Evolutionary conservation across 2,329 filamentous ascomycete species (phyloP), one percentile per base, ranked within the genome.

Genomic region (Lecanicillium sp.): DNA sequence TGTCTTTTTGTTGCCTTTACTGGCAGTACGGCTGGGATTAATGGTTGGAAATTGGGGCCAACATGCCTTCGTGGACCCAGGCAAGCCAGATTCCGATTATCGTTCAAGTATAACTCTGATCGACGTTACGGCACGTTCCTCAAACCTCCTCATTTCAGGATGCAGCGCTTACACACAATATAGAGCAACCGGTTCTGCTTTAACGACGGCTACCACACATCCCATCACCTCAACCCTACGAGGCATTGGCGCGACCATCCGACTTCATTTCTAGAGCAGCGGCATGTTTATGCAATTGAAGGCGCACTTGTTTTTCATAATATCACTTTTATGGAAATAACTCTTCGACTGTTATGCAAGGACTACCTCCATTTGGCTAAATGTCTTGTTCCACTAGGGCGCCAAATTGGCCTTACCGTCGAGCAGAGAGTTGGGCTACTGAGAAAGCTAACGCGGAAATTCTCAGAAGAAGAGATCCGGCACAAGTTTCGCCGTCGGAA

Each of bases 1-100:
- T 49, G 77, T 77, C 0, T 71, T 85, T 19, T 49, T 88, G 1
- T 53, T 87, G 2, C 85, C 85, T 0, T 67, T 89, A 15, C 48
- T 73, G 3, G 57, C 81, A 20, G 69, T 89, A 58, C 71, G 85
- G 1, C 49, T 85, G 15, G 84, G 78, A 0, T 58, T 90, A 45
- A 90, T 89, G 85, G 70, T 85, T 7, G 85, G 85, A 2, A 90
- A 90, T 54, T 90, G 83, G 83, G 85, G 83, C 4, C 85, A 90
- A 54, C 85, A 90, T 55, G 84, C 84, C 2, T 80, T 90, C 45
- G 83, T 90, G 5, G 84, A 90, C 49, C 74, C 80, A 15, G 64
- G 76, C 11, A 79, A 86, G 48, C 85, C 85, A 0, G 75, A 85
- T 50, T 88, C 83, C 1, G 84, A 90, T 53, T 89, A 80, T 50